Evolutionary conservation across 225 moss, liverwort and hornwort species (phyloP), one percentile per base, ranked within the genome.

Genomic region (Antitrichia curtipendula): DNA sequence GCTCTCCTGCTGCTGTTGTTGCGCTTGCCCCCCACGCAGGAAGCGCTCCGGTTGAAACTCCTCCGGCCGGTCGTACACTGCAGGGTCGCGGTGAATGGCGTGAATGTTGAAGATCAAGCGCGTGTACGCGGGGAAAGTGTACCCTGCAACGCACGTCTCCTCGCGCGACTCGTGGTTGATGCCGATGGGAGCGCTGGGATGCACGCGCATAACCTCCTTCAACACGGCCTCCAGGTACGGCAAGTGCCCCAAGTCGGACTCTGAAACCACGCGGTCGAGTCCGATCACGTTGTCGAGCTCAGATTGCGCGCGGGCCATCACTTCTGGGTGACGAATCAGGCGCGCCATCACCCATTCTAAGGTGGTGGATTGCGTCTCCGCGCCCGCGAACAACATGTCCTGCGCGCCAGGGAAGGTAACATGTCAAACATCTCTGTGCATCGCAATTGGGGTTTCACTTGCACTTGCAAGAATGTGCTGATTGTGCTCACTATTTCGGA

Each of bases 271-370:
- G 76, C 95, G 93, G 52, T 94, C 87, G 16, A 84, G 82, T 10
- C 95, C 95, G 34, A 96, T 87, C 32, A 95, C 97, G 32, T 23
- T 27, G 78, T 96, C 96, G 14, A 97, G 87, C 91, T 97, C 97
- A 15, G 89, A 88, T 78, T 93, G 93, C 52, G 77, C 89, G 72
- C 89, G 92, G 34, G 80, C 74, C 82, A 92, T 76, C 16, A 94
- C 72, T 27, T 92, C 92, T 6, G 95, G 96, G 59, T 93, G 78
- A n/a, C 92, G 88, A 76, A 97, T 85, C 63, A 97, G 82, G 80
- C 92, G 87, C 16, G 96, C 91, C 88, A 96, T 89, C 12, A 90
- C 95, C 97, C 96, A 97, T 82, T 89, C 92, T 8, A 94, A 31
- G 47, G 92, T 91, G 12, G 81, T 91, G 21, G 96, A 90, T 58